A percentile compares a stretch with the other conserved stretches of the same genome.
Evolutionary conservation across 345 rosid species (phyloP).

Genomic region (Linum trigynum): DNA sequence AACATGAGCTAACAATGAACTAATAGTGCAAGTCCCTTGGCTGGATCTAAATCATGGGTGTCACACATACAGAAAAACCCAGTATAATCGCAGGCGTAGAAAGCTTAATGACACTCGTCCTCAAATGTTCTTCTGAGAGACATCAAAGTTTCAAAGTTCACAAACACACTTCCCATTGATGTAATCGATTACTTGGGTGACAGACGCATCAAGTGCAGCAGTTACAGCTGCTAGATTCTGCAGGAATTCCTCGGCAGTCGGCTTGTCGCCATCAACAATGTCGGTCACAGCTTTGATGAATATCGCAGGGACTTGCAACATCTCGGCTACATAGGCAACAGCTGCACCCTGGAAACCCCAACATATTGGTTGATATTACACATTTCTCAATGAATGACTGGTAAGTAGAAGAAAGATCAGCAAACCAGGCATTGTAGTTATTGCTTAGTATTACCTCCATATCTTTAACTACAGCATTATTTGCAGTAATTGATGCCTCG

Average conservation of each 20-base stretch:
- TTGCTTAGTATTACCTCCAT: slow-evolving; percentile 97
- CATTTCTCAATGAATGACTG: too few species aligned
- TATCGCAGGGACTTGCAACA: slow-evolving; percentile 67
- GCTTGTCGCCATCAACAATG: slow-evolving; percentile 69
- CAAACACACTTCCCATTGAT: slow-evolving; percentile 55
- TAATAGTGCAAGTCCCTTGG: too few species aligned
- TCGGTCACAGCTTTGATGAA: slow-evolving; percentile 87
- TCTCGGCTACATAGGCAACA: slow-evolving; percentile 80
- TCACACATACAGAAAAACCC: background rate
- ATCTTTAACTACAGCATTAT: slow-evolving; percentile 78
- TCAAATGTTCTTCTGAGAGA: slow-evolving; percentile 7
- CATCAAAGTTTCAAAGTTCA: slow-evolving; percentile 45
- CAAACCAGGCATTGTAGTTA: slow-evolving; percentile 69
- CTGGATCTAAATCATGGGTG: too few species aligned
- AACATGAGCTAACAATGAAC: slow-evolving; percentile 6
- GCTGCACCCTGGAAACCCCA: slow-evolving; percentile 66
- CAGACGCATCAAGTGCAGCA: slow-evolving; percentile 44
- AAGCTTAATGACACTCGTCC: slow-evolving; percentile 4
- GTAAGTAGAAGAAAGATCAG: slow-evolving; percentile 32
- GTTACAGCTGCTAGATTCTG: slow-evolving; percentile 66
- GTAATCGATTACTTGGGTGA: slow-evolving; percentile 50
- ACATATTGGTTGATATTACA: too few species aligned
- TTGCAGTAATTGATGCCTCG: slow-evolving; percentile 55
- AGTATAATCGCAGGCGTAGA: background rate
- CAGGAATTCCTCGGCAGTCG: slow-evolving; percentile 66